Evolutionary conservation across 208 protist genomes (phyloP).

Genomic region (Wallacemonas sp.): DNA sequence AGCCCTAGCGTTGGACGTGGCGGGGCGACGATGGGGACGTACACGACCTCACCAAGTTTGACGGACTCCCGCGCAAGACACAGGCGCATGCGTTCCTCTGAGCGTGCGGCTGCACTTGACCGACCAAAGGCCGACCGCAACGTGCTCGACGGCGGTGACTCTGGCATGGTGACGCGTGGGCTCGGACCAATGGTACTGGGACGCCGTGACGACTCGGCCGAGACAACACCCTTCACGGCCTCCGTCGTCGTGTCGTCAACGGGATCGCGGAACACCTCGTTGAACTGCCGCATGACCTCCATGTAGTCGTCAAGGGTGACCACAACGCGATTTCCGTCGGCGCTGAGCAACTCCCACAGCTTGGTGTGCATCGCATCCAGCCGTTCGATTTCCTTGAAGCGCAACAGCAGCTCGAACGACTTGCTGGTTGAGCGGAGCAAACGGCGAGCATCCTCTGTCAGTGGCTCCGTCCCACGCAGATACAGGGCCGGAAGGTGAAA

Average conservation of each 20-base stretch:
- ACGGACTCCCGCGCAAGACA: slow-evolving; percentile 5
- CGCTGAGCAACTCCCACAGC: slow-evolving; percentile 68
- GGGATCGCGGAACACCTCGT: slow-evolving; percentile 13
- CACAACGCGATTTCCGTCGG: slow-evolving; percentile 34
- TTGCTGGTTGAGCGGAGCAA: slow-evolving; percentile 63
- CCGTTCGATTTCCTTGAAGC: slow-evolving; percentile 77
- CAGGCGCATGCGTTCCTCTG: slow-evolving; percentile 12
- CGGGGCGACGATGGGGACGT: slow-evolving; percentile 34
- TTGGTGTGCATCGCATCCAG: slow-evolving; percentile 76
- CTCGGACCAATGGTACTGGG: not conserved
- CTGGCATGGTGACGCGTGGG: slow-evolving; percentile 6
- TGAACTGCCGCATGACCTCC: slow-evolving; percentile 53
- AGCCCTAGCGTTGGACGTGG: slow-evolving; percentile 62
- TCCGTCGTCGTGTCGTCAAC: slow-evolving; percentile 9
- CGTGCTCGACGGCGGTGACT: not conserved
- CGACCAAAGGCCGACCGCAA: slow-evolving; percentile 3
- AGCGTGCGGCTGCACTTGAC: slow-evolving; percentile 1
- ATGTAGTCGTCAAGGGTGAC: slow-evolving; percentile 66
- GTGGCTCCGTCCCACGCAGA: slow-evolving; percentile 44
- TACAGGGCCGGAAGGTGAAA: slow-evolving; percentile 68
- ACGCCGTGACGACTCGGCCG: slow-evolving; percentile 1
- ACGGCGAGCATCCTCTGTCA: slow-evolving; percentile 50
- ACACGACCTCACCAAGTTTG: slow-evolving; percentile 51
- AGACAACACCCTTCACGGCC: not conserved
- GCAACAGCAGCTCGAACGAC: slow-evolving; percentile 77